These are phyloP conservation scores for Exophiala lecanii-corni DNA, from an alignment of 2,329 filamentous ascomycete genomes.

Conservation along the genomic window DNA sequence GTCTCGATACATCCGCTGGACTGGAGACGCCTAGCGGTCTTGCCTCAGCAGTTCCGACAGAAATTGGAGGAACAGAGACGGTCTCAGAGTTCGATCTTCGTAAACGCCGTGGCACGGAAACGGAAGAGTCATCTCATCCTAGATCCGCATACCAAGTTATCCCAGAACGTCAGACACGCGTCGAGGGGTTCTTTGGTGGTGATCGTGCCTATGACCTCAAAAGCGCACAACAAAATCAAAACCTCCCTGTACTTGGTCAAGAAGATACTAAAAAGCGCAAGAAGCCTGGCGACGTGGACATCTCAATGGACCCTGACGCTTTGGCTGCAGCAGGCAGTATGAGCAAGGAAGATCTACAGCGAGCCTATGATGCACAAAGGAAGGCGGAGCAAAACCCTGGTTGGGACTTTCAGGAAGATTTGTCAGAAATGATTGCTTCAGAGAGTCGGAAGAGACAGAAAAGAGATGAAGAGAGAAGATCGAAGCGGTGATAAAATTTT, in stretches of 20 bases:
- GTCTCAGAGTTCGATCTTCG: constrained; percentile 86
- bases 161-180: constrained; percentile 77
- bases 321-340: constrained; percentile 70
- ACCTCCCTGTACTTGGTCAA: constrained; percentile 73
- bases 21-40: constrained; percentile 77
- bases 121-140: constrained; percentile 70
- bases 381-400: constrained; percentile 62
- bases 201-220: constrained; percentile 89
- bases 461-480: constrained; percentile 73
- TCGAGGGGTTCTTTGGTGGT: constrained; percentile 92
- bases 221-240: constrained; percentile 44
- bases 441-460: constrained; percentile 88
- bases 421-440: constrained; percentile 92
- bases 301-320: constrained; percentile 82
- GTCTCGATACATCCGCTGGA: constrained; percentile 69
- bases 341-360: constrained; percentile 76
- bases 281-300: constrained; percentile 92
- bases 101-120: constrained; percentile 82
- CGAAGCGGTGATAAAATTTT: constrained; percentile 53
- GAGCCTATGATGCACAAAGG: constrained; percentile 69
- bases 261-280: constrained; percentile 78
- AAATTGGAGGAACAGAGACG: constrained; percentile 69
- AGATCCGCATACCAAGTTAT: constrained; percentile 84
- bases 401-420: constrained; percentile 79
- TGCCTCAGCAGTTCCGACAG: constrained; percentile 73